Evolutionary conservation across 2,329 filamentous ascomycete genomes (phyloP), one percentile per base, ranked within the genome.

Genomic region (Coniochaeta hoffmannii): DNA sequence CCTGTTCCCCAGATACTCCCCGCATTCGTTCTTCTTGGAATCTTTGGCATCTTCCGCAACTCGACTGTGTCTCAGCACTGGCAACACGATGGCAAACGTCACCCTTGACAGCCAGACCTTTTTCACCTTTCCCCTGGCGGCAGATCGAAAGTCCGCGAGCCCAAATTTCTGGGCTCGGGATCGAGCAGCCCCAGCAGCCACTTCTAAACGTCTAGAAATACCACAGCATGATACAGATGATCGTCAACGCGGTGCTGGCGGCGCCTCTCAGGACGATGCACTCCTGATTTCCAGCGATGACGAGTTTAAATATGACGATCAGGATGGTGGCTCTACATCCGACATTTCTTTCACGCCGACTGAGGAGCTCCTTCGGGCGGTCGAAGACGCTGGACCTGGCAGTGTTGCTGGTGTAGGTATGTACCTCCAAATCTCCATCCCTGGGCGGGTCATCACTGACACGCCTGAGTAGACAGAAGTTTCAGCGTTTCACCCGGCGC

Each of bases 1-100:
- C 53, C 57, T 50, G 54, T 30, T 54, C 53, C 46, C 51, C 53
- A 57, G 56, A 57, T 55, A 35, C 55, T 55, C 49, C 56, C 6
- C 1, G 50, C 53, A 53, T 9, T 36, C 34, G 34, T 35, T 53
- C 49, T 53, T 58, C 52, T 55, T 51, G 41, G 26, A 53, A n/a
- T 50, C 50, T 53, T 55, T 41, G 19, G 24, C 50, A 53, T 57
- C 53, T 55, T 54, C 41, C 51, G 17, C 35, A 55, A 17, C 28
- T 50, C 36, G 34, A 9, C 22, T 50, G 26, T 24, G n/a, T 32
- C 30, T 12, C 30, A 32, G 30, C 30, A 12, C 30, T 32, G 30
- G 30, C 30, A 50, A 50, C 19, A 12, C 46, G 46, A 30, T 50
- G 26, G 30, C 50, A 52, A 32, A 26, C 50, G 50, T 52, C 26